Conservation (phyloP, 2,329 filamentous ascomycete species). For the Fusarium sp. region DNA sequence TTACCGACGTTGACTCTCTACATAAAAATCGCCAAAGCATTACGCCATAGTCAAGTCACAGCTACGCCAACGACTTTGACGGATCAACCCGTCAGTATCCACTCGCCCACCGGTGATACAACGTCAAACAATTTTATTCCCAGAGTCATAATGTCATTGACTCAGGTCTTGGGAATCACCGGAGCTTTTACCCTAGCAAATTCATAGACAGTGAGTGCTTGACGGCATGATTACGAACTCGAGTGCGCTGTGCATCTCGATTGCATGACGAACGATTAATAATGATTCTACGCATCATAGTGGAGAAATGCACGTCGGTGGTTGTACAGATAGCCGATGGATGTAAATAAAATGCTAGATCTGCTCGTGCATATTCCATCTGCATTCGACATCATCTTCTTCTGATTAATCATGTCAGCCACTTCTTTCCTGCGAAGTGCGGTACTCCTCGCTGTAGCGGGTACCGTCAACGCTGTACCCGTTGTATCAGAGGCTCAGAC, state of each 20-base stretch:
- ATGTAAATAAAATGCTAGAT: background rate
- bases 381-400: background rate
- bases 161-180: slow-evolving; percentile 2
- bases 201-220: background rate
- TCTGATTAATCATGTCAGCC: slow-evolving; percentile 1
- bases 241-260: background rate
- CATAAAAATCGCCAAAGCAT: background rate
- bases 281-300: slow-evolving; percentile 23
- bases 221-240: slow-evolving; percentile 21
- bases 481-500: slow-evolving; percentile 52
- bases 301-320: background rate
- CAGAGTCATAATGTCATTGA: slow-evolving; percentile 30
- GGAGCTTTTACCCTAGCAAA: no score
- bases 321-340: background rate
- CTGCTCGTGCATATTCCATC: background rate
- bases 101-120: slow-evolving; percentile 15
- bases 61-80: slow-evolving; percentile 1
- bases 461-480: slow-evolving; percentile 47
- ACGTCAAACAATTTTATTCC: background rate
- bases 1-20: rapidly evolving
- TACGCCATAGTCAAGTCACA: slow-evolving; percentile 33
- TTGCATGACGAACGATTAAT: slow-evolving; percentile 11
- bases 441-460: slow-evolving; percentile 27
- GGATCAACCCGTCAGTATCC: background rate
- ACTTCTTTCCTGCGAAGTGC: slow-evolving; percentile 5